phyloP scores from a whole-genome alignment of 2,329 filamentous ascomycete genomes.

The Bipolaris victoriae region DNA sequence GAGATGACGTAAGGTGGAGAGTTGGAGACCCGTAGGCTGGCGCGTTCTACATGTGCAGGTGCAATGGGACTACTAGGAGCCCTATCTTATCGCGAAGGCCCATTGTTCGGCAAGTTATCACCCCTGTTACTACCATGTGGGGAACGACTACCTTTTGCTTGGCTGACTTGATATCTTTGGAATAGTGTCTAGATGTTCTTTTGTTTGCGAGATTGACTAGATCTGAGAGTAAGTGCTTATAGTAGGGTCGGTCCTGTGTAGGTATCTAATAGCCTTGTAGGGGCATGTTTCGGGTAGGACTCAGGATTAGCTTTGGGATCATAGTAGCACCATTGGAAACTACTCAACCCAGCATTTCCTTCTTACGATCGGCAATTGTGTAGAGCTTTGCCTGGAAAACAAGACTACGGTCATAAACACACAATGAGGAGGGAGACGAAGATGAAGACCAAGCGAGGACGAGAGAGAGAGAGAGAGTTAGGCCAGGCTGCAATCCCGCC shows the following conservation, averaged over 20 bases:
- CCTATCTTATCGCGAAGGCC: constrained; percentile 10
- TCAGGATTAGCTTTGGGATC: too few relatives aligned
- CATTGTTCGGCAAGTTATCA: background rate
- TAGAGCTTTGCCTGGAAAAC: background rate
- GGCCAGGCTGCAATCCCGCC: constrained; percentile 11
- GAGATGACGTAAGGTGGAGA: constrained; percentile 19
- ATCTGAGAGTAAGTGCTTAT: background rate
- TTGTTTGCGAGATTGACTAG: background rate
- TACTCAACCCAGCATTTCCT: background rate
- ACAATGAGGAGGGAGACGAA: background rate
- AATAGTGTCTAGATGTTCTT: background rate
- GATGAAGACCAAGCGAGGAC: background rate
- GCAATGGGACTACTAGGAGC: background rate
- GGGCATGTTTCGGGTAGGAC: too few relatives aligned
- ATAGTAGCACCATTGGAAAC: background rate
- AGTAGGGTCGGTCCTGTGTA: background rate
- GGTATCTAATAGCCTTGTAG: background rate
- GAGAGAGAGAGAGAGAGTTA: background rate
- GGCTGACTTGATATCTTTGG: background rate
- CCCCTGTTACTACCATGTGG: background rate
- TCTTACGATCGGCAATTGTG: background rate
- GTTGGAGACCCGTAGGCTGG: constrained; percentile 6
- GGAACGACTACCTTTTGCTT: background rate
- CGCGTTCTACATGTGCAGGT: constrained; percentile 1
- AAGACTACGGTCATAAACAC: background rate